Evolutionary conservation across 371 early-diverging fungal genomes (phyloP).

Genomic region (Mortierella sp.): DNA sequence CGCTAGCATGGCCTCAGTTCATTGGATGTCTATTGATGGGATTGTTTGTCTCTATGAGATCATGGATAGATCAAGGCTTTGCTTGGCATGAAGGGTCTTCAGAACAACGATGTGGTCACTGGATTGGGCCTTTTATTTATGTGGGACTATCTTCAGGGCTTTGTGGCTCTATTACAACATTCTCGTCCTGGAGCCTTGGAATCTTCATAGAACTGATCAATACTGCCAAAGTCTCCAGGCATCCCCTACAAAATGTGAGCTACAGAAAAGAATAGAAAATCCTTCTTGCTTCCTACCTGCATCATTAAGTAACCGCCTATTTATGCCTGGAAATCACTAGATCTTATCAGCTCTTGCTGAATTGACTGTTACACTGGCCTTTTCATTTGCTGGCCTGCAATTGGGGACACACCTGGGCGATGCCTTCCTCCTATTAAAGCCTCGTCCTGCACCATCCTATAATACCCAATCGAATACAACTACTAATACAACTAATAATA

Average conservation of each 20-base stretch:
- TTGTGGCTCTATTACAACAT: slow-evolving; percentile 90
- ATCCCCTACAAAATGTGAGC: slow-evolving; percentile 58
- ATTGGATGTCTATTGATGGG: slow-evolving; percentile 82
- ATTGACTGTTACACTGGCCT: slow-evolving; percentile 33
- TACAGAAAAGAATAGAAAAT: not conserved
- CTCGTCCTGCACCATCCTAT: not conserved
- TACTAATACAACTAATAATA: too few relatives aligned
- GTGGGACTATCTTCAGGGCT: slow-evolving; percentile 79
- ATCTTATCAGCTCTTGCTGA: slow-evolving; percentile 43
- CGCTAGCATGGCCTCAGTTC: slow-evolving; percentile 76
- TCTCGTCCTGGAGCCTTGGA: slow-evolving; percentile 84
- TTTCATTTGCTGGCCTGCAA: slow-evolving; percentile 37
- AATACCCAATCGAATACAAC: not conserved
- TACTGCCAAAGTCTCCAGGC: slow-evolving; percentile 28
- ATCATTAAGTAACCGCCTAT: not conserved
- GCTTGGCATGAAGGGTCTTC: not conserved
- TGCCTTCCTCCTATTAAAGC: slow-evolving; percentile 16
- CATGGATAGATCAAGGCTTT: slow-evolving; percentile 46
- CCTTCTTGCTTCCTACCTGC: not conserved
- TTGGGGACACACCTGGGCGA: slow-evolving; percentile 43
- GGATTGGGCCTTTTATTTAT: slow-evolving; percentile 67
- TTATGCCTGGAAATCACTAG: slow-evolving; percentile 3
- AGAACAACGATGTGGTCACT: slow-evolving; percentile 2
- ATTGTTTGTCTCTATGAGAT: slow-evolving; percentile 36
- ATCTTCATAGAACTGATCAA: slow-evolving; percentile 70